Evolutionary conservation across 225 moss, liverwort and hornwort genomes (phyloP).

Genomic region (Pleurozium schreberi): DNA sequence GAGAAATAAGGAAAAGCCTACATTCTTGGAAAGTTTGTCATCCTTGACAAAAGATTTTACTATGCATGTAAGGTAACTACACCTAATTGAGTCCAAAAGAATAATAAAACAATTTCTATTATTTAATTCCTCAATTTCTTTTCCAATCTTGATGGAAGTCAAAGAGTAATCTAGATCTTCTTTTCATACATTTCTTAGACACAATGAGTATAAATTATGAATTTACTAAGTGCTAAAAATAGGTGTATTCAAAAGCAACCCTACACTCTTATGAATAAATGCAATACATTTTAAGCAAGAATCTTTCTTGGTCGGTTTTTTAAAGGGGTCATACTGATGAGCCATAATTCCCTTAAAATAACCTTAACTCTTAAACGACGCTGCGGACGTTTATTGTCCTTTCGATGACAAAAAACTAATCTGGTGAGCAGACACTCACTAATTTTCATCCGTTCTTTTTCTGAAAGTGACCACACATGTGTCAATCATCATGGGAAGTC

Average conservation of each 20-base stretch:
- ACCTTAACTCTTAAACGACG: too few relatives aligned
- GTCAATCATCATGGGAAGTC: too few relatives aligned
- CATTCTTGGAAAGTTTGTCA: background rate
- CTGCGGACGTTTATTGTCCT: too few relatives aligned
- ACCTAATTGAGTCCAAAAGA: background rate
- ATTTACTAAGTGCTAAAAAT: background rate
- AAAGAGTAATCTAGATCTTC: background rate
- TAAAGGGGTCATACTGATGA: too few relatives aligned
- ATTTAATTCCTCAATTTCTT: background rate
- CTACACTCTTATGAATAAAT: background rate
- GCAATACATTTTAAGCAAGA: background rate
- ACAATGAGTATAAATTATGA: background rate
- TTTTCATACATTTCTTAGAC: background rate
- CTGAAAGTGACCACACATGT: too few relatives aligned
- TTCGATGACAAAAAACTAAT: too few relatives aligned
- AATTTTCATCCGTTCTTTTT: too few relatives aligned
- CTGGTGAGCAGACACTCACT: too few relatives aligned
- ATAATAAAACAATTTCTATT: background rate
- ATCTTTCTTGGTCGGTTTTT: fast-evolving
- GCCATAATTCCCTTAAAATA: background rate
- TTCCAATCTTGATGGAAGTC: too few relatives aligned
- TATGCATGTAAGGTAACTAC: background rate
- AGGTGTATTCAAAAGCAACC: fast-evolving
- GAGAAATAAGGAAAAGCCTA: background rate
- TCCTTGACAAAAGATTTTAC: background rate